phyloP scores from a whole-genome alignment of 257 asterid genomes.

The Nicotiana noctiflora region DNA sequence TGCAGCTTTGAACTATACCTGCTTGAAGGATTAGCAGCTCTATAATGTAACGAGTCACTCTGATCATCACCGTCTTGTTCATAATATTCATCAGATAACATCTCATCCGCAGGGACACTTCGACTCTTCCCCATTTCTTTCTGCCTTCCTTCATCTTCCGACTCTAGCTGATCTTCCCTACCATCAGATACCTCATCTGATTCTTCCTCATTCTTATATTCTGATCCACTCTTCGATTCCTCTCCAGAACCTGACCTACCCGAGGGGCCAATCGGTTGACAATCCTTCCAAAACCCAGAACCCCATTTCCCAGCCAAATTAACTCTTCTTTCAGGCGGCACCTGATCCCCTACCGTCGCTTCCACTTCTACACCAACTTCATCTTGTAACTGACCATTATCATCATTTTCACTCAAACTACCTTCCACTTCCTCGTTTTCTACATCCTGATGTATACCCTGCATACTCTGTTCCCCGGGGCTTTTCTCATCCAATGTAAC shows the following conservation, averaged over 20 bases:
- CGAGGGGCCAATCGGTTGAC: constrained; percentile 40
- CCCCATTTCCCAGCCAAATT: constrained; percentile 67
- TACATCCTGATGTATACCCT: constrained; percentile 19
- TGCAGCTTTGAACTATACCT: constrained; percentile 49
- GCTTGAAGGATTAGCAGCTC: constrained; percentile 42
- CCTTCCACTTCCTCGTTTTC: constrained; percentile 48
- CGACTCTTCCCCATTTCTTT: constrained; percentile 48
- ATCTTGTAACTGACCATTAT: constrained; percentile 16
- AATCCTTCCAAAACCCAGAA: constrained; percentile 81
- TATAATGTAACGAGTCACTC: constrained; percentile 54
- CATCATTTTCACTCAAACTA: constrained; percentile 35
- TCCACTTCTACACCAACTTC: constrained; percentile 35
- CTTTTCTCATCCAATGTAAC: constrained; percentile 44
- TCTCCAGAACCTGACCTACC: constrained; percentile 71
- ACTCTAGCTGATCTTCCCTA: constrained; percentile 47
- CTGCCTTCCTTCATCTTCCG: constrained; percentile 45
- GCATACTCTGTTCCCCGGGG: constrained; percentile 30
- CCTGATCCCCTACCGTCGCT: constrained; percentile 22
- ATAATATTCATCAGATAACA: constrained; percentile 96
- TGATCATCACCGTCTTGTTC: constrained; percentile 94
- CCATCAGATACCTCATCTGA: constrained; percentile 75
- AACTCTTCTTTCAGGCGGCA: constrained; percentile 36
- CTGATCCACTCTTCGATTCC: constrained; percentile 88
- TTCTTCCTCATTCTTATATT: constrained; percentile 56
- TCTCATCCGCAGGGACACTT: constrained; percentile 73